Evolutionary conservation across 305 asterid genomes (phyloP), one percentile per base, ranked within the genome.

Genomic region (Euphrasia arctica): DNA sequence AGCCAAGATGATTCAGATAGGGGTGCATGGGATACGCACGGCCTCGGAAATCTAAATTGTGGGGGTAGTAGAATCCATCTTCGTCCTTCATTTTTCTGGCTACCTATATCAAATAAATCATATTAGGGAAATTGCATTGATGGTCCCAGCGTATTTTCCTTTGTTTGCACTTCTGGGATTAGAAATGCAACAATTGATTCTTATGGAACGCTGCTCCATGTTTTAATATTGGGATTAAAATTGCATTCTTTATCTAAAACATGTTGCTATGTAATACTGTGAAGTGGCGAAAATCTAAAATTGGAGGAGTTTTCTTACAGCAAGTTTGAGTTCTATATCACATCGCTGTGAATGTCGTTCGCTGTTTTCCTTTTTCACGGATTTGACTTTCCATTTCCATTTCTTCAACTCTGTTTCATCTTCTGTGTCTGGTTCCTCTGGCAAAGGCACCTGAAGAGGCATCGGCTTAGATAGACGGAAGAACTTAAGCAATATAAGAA

Each of bases 11-110:
- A 70, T 93, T 88, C 77, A 93, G 73, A 79, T 93, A 79, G 12
- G 99, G 97, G 75, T 93, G 99, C 99, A 90, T 93, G 18, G 99
- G 99, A 74, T 93, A 93, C 51, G 97, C 97, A 74, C 97, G 99
- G 14, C 99, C 99, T 45, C 97, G 90, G 49, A 93, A 93, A 82
- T 93, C 99, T 68, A 93, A 70, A 79, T 93, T 93, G 79, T 93
- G 99, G 45, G 99, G 99, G 78, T 90, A 93, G 72, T 80, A 90
- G 72, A 93, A 88, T 48, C 96, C 96, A 13, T 88, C 99, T 78
- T 90, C 99, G 9, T 86, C 97, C 85, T 88, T 90, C 91, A 93
- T 83, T 86, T 86, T 90, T 76, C 99, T 83, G 32, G 97, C 92
- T 63, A 93, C 99, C 99, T 93, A 80, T 75, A 75, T 57, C 69